A percentile compares a stretch with the other conserved stretches of the same genome.
Evolutionary conservation across 768 basidiomycete genomes (phyloP).

Genomic region (Phaffia australis): DNA sequence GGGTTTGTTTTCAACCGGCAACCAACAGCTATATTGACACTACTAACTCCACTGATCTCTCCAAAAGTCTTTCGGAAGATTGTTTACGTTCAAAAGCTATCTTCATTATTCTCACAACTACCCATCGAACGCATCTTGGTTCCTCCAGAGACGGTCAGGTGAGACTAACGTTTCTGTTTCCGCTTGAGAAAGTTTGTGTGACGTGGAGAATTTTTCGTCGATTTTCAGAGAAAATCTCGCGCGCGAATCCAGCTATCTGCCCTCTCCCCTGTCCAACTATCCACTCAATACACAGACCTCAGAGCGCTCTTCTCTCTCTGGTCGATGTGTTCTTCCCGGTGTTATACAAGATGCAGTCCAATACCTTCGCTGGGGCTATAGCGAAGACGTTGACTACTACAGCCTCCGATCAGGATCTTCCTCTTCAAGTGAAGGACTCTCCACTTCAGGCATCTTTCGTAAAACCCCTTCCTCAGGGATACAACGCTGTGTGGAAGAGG

Average conservation of each 20-base stretch:
- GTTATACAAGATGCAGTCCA: constrained; percentile 66
- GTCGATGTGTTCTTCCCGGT: constrained; percentile 70
- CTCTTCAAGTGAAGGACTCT: too few species aligned
- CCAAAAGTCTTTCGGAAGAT: constrained; percentile 86
- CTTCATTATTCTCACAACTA: constrained; percentile 61
- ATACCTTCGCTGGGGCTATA: constrained; percentile 49
- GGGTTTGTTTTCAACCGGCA: not conserved
- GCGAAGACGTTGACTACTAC: too few species aligned
- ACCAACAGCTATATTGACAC: constrained; percentile 65
- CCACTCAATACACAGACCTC: constrained; percentile 65
- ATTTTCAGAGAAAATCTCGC: constrained; percentile 61
- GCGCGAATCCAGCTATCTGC: constrained; percentile 61
- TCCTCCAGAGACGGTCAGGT: constrained; percentile 72
- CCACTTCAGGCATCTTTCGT: too few species aligned
- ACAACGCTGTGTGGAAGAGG: too few species aligned
- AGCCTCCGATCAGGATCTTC: too few species aligned
- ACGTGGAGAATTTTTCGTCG: not conserved
- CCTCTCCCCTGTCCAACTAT: constrained; percentile 44
- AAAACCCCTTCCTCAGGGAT: too few species aligned
- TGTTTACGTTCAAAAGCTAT: constrained; percentile 61
- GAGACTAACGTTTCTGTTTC: constrained; percentile 32
- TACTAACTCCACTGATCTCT: constrained; percentile 81
- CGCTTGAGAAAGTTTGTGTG: too few species aligned
- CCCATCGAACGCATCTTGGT: constrained; percentile 83
- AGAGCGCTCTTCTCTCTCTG: constrained; percentile 58